Base-by-base conservation (phyloP, 2,329 filamentous ascomycete species). In the Fragosphaeria purpurea region DNA sequence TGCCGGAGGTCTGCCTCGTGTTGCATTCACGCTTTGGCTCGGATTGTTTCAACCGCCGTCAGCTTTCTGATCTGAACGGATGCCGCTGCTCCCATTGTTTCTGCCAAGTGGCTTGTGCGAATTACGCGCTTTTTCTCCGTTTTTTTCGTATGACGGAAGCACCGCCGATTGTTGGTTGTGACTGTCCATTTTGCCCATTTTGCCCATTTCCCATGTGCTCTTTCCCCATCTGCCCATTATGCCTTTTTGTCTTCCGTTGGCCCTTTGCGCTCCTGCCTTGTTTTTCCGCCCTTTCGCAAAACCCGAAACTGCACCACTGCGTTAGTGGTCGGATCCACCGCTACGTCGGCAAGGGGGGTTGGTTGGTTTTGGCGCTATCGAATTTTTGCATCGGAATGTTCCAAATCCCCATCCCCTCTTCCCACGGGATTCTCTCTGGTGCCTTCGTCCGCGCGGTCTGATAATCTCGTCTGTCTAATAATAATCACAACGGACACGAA, bases 331-430 rank as follows among this genome's bases (percentile, higher is more conserved):
- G 34, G 47, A 48, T 48, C 47, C 41, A 38, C 35, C 30, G 47
- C 30, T 44, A 44, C 35, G 35, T 40, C 35, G 41, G 30, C 43
- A 38, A 30, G 30, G 11, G 11, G 7, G 41, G 41, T 30, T 45
- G 37, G 22, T 22, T 12, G 44, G 35, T 30, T 41, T 41, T 41
- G 48, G 39, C 42, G n/a, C 32, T 32, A 50, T 46, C 48, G 48
- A 44, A 5, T 50, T 50, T 40, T 46, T 22, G 38, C 32, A 53
- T 53, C 41, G 51, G 41, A 50, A 48, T 47, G 38, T 50, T 8
- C 13, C 34, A 46, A 39, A 42, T 42, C 42, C 51, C 51, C 51
- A 53, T 50, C 38, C 30, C 37, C 38, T 37, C 4, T 44, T 33
- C 22, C 10, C 41, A 44, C 30, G 41, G 30, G 9, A 41, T 45